Conservation (phyloP, 768 basidiomycete genomes). For the Neoboletus magnificus region DNA sequence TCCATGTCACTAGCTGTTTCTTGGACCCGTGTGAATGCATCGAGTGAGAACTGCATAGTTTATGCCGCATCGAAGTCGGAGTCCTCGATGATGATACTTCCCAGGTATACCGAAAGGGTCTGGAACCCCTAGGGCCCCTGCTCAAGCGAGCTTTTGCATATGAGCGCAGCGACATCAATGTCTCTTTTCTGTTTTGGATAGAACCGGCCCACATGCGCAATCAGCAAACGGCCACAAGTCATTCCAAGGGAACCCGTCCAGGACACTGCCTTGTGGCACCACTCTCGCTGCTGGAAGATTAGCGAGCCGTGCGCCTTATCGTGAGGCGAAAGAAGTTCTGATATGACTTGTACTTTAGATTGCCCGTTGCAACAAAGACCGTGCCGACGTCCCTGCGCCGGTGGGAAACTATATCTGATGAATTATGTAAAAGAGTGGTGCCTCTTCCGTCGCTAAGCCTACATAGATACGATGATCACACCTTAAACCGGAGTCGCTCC, state of each 20-base stretch:
- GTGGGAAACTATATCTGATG: background rate
- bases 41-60: background rate
- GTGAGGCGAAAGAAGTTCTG: background rate
- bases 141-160: background rate
- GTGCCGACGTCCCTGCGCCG: background rate
- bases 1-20: too few relatives aligned
- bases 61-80: too few relatives aligned
- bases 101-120: background rate
- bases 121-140: too few relatives aligned
- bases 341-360: background rate
- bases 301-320: background rate
- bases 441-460: background rate
- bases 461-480: constrained; percentile 4
- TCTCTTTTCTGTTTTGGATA: background rate
- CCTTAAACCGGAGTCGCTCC: background rate
- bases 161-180: background rate
- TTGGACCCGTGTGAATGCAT: background rate
- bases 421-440: background rate
- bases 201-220: too few relatives aligned
- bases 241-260: background rate
- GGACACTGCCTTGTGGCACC: background rate
- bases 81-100: too few relatives aligned
- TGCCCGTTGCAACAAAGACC: background rate
- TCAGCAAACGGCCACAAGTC: too few relatives aligned
- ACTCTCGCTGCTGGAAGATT: background rate